Evolutionary conservation across 352 stramenopile genomes (phyloP), one percentile per base, ranked within the genome.

Genomic region (Globisporangium nagaii): DNA sequence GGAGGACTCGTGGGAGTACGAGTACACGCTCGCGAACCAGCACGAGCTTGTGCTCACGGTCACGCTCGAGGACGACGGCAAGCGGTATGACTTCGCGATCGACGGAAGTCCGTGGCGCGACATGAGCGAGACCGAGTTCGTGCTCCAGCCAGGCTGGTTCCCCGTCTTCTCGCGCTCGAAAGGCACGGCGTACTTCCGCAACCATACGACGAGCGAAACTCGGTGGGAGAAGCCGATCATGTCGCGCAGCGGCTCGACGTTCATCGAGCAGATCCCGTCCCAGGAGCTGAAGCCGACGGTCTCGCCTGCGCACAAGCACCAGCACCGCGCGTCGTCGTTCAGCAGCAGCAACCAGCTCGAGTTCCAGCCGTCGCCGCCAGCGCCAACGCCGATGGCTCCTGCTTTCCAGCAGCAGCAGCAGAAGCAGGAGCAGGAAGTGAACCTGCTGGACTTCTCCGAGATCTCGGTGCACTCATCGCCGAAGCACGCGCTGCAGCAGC

Each of bases 181-280:
- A 4, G 82, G 71, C 44, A 71, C 71, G 1, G 74, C 82, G 31
- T 94, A 94, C 60, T 94, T 86, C 34, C 79, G 78, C 39, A 83
- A 94, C 39, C 70, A 86, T 39, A 43, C 49, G 3, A 84, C 66
- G n/a, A 71, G 71, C 8, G 63, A 84, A 35, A 85, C 79, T 20
- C 72, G 81, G 53, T 94, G 84, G 84, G 79, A 90, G 53, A 86
- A 86, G 48, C 84, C 81, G 2, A 65, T 87, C 53, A 73, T 90
- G 62, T 71, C 74, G 6, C 79, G 79, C 36, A 66, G 62, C 13
- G 71, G 75, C 24, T 54, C 53, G 32, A 53, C 53, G 45, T 55
- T 64, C 13, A 73, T 66, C 6, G 78, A 45, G 17, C 61, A 52
- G 9, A 51, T 70, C 2, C 62, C 67, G 3, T 60, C 64, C 12